Evolutionary conservation across 2,329 filamentous ascomycete species (phyloP), one percentile per base, ranked within the genome.

Genomic region (Claviceps paspali): DNA sequence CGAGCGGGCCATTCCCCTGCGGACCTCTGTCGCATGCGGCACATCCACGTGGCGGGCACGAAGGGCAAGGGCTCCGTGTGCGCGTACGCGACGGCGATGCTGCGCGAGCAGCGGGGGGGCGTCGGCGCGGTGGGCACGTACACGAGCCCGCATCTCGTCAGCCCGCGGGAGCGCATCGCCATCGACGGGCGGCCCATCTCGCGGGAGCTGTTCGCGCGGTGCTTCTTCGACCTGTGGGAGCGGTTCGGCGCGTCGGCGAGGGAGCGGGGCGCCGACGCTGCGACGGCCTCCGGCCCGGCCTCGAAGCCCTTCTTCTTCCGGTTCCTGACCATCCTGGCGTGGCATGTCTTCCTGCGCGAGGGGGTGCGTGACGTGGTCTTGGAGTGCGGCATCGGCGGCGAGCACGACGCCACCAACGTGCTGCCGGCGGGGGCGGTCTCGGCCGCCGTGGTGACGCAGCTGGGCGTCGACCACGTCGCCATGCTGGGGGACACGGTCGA

Each of bases 61-160:
- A 96, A 95, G 56, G 88, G 88, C 42, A 96, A 95, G 57, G 87
- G 87, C 29, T 91, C 83, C 2, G 86, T 85, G 1, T 84, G 82
- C 45, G 81, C 87, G 8, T 88, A 87, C 54, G 72, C 85, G 15
- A 84, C 85, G 11, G 78, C 78, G 2, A 82, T 93, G 44, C 65
- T 94, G n/a, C 61, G 67, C 3, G 63, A 49, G 40, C 57, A 62
- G n/a, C n/a, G n/a, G n/a, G n/a, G n/a, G 5, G 21, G 21, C 21
- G 21, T 5, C 31, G 56, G 38, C 43, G 50, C 46, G 55, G 56
- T 91, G 19, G 86, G 86, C 28, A 75, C 86, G 1, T 93, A 85
- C 55, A 92, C 82, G 1, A 91, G 82, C 26, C 86, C 86, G 9
- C 86, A 94, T 53, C 70, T 94, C 8, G 72, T 86, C 29, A 83